These are phyloP conservation scores for Rhododendron ovatum DNA, from an alignment of 148 eudicot species.

Conservation along the genomic window DNA sequence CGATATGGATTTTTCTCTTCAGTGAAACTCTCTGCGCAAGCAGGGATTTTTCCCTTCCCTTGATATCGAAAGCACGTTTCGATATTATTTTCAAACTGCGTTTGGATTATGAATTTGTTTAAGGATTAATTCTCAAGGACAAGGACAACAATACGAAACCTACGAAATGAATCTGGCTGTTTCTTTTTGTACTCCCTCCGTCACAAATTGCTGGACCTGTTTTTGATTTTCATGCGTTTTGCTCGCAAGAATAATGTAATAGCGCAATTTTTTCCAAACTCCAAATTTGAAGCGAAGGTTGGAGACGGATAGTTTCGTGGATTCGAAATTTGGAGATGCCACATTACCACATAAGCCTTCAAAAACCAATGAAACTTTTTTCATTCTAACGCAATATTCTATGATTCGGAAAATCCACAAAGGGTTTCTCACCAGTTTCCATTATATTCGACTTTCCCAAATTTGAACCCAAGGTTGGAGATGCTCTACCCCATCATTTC, in stretches of 20 bases:
- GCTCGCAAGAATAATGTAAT: too few species aligned
- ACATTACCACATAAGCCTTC: background rate
- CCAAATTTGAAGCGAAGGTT: background rate
- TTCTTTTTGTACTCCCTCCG: background rate
- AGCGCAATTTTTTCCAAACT: background rate
- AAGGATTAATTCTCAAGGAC: background rate
- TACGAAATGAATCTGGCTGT: background rate
- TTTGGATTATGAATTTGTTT: background rate
- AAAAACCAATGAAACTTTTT: too few species aligned
- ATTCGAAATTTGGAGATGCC: background rate
- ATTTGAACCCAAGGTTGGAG: too few species aligned
- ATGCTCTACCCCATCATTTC: too few species aligned
- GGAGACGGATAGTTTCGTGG: too few species aligned
- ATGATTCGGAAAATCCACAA: too few species aligned
- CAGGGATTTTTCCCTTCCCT: background rate
- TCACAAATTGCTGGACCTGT: too few species aligned
- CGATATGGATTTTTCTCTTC: background rate
- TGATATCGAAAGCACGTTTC: background rate
- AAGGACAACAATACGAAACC: background rate
- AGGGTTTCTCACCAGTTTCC: too few species aligned
- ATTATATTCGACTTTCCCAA: too few species aligned
- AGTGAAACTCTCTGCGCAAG: background rate
- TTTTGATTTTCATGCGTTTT: too few species aligned
- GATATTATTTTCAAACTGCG: background rate
- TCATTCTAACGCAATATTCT: too few species aligned